Evolutionary conservation across 257 asterid species (phyloP).

Genomic region (Ballota nigra): DNA sequence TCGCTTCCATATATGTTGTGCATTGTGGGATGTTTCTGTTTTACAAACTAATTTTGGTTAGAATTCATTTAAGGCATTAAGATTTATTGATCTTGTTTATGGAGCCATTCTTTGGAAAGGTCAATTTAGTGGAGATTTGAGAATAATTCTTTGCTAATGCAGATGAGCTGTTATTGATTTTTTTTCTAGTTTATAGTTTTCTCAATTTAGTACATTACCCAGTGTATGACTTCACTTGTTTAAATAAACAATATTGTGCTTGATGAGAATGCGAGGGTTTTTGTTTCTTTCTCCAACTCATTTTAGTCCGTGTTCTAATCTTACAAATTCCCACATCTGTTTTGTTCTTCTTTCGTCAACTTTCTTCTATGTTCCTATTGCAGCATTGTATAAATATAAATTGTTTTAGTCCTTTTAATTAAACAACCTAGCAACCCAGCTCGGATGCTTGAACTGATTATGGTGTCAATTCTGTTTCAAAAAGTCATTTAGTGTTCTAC

Average conservation of each 20-base stretch:
- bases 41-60: background rate
- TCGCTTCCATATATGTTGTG: slow-evolving; percentile 2
- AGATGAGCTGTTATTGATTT: background rate
- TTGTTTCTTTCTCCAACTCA: background rate
- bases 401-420: background rate
- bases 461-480: background rate
- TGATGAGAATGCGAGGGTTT: background rate
- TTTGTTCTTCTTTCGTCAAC: background rate
- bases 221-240: background rate
- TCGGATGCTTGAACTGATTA: background rate
- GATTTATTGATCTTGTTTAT: background rate
- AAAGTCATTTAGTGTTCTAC: background rate
- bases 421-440: background rate
- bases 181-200: background rate
- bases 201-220: background rate
- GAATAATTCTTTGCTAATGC: background rate
- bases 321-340: slow-evolving; percentile 1
- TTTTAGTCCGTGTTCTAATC: slow-evolving; percentile 5
- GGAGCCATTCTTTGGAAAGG: slow-evolving; percentile 6
- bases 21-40: background rate
- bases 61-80: background rate
- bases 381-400: background rate
- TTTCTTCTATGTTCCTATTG: slow-evolving; percentile 1
- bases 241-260: background rate
- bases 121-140: background rate